Conservation (phyloP, 805 yeast genomes). For the Yueomyces sp. region DNA sequence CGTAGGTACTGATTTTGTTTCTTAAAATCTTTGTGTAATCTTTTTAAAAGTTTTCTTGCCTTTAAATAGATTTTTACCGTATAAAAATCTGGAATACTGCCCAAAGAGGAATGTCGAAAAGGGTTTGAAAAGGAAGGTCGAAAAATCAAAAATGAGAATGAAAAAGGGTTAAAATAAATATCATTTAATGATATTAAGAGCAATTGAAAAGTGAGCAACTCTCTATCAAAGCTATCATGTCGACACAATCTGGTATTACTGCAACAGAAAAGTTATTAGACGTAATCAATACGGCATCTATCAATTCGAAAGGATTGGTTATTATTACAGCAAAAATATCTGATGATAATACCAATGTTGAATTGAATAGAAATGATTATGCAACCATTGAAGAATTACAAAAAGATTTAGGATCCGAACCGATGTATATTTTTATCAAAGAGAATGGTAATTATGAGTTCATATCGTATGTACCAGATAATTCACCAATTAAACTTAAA, state of each 20-base stretch:
- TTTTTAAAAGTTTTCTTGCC: too few relatives aligned
- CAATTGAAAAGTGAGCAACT: too few relatives aligned
- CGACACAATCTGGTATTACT: slow-evolving; percentile 51
- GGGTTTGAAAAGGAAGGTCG: too few relatives aligned
- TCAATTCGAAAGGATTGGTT: slow-evolving; percentile 1
- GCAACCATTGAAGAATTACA: slow-evolving; percentile 24
- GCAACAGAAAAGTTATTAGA: slow-evolving; percentile 18
- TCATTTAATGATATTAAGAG: too few relatives aligned
- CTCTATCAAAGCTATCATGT: slow-evolving; percentile 28
- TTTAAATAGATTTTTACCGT: too few relatives aligned
- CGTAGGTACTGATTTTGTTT: too few relatives aligned
- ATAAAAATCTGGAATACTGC: too few relatives aligned
- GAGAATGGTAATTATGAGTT: slow-evolving; percentile 33
- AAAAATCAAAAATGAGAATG: too few relatives aligned
- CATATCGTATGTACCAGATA: slow-evolving; percentile 78
- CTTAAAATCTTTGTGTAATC: too few relatives aligned
- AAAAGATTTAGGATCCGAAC: slow-evolving; percentile 25
- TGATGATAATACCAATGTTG: slow-evolving; percentile 12
- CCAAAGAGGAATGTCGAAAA: too few relatives aligned
- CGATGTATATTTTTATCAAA: slow-evolving; percentile 39
- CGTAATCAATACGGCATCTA: slow-evolving; percentile 4
- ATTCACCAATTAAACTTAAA: slow-evolving; percentile 65
- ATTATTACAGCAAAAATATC: slow-evolving; percentile 16
- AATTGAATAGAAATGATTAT: slow-evolving; percentile 4
- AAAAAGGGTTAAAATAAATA: too few relatives aligned